Evolutionary conservation across 108 stramenopile genomes (phyloP), one percentile per base, ranked within the genome.

Genomic region (Seminavis robusta): DNA sequence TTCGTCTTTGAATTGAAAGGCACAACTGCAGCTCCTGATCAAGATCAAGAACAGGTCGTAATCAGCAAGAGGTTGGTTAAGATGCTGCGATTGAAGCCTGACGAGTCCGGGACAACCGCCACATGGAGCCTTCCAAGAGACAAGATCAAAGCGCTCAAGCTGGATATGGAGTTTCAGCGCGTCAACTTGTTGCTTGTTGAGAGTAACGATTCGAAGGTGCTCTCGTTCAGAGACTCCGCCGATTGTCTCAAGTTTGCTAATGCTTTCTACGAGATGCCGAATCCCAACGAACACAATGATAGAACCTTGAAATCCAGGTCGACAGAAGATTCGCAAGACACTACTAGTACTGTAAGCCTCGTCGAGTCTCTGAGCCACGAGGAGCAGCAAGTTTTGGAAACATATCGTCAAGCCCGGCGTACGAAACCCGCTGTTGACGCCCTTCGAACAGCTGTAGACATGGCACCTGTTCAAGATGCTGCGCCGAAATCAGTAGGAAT

Each of bases 241-340:
- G 75, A 79, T 6, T 84, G 82, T 40, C 67, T 88, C 45, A 40
- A 63, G 9, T 92, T 92, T 56, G 84, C 86, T 8, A 83, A 85
- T 56, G 70, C 69, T 23, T 83, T 85, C 43, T 81, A 86, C 45
- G 67, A 78, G 10, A 61, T 75, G 32, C 17, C 41, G 25, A 49
- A 31, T 16, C 46, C 37, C 40, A 44, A 37, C 2, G 40, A 25
- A 20, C 21, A 13, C 10, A 10, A 46, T 33, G 24, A 32, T 33
- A 38, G 31, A 20, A 23, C 21, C 17, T n/a, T 33, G 2, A 25
- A 49, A 49, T 28, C 44, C 11, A 42, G 37, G 15, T 34, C 48
- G 0, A 36, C 29, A 37, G 36, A 25, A 37, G 49, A 20, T 49
- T 16, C 13, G 33, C 21, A 52, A 30, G 55, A 45, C 13, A 27